A percentile compares a stretch with the other conserved stretches of the same genome.
Evolutionary conservation across 1,284 basidiomycete species (phyloP).

Genomic region (Ustanciosporium gigantosporum): DNA sequence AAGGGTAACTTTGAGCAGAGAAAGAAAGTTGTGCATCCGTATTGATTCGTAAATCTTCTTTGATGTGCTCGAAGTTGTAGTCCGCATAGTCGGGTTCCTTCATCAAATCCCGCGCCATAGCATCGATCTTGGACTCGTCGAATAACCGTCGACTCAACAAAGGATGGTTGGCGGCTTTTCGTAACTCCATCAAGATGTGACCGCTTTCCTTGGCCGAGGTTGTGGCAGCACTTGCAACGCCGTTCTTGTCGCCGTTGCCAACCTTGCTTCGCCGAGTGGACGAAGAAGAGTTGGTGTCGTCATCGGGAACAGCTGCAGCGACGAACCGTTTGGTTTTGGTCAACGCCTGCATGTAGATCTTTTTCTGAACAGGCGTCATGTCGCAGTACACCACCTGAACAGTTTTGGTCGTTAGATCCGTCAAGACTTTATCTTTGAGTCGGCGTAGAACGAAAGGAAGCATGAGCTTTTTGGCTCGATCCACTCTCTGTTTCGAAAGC

Average conservation of each 20-base stretch:
- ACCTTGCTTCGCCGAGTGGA: slow-evolving; percentile 4
- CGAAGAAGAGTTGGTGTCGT: background rate
- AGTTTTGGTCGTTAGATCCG: slow-evolving; percentile 86
- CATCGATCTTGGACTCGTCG: slow-evolving; percentile 74
- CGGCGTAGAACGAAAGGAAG: slow-evolving; percentile 95
- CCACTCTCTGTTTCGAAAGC: slow-evolving; percentile 85
- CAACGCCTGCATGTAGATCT: slow-evolving; percentile 83
- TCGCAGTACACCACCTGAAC: slow-evolving; percentile 92
- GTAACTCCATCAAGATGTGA: slow-evolving; percentile 92
- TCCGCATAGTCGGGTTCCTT: slow-evolving; percentile 75
- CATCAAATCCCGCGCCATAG: slow-evolving; percentile 79
- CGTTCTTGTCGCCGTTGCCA: background rate
- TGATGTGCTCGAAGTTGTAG: slow-evolving; percentile 51
- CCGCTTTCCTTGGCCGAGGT: slow-evolving; percentile 28
- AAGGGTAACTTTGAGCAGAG: slow-evolving; percentile 28
- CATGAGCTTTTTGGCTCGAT: slow-evolving; percentile 97
- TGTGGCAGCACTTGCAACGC: slow-evolving; percentile 1
- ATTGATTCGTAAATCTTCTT: slow-evolving; percentile 60
- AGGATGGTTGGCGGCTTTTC: slow-evolving; percentile 94
- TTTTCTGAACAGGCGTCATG: slow-evolving; percentile 80
- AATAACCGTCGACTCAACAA: slow-evolving; percentile 88
- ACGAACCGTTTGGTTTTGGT: slow-evolving; percentile 70
- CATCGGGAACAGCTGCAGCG: slow-evolving; percentile 68
- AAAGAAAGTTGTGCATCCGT: slow-evolving; percentile 57
- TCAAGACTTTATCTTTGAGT: slow-evolving; percentile 83